These are phyloP conservation scores for Exobasidium cylindrosporum DNA, from an alignment of 1,284 basidiomycete genomes.

Conservation along the genomic window DNA sequence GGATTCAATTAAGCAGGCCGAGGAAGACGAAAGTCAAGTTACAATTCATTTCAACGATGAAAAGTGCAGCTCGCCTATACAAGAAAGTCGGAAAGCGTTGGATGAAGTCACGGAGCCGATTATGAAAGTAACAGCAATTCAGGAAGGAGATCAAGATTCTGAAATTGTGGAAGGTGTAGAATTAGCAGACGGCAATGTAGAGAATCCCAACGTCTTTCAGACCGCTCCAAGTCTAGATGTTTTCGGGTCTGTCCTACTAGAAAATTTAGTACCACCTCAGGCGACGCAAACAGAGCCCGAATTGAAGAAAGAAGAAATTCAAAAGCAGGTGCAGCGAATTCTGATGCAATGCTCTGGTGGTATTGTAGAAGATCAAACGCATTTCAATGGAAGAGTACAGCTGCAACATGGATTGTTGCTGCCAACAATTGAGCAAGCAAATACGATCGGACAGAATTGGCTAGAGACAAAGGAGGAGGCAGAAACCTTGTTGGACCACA, in stretches of 20 bases:
- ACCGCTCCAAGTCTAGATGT: too few species aligned
- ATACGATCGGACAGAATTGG: neutral
- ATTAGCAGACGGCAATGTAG: too few species aligned
- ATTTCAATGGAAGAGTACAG: constrained; percentile 10
- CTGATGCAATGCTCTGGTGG: neutral
- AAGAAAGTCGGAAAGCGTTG: too few species aligned
- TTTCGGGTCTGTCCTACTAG: too few species aligned
- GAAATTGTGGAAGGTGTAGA: too few species aligned
- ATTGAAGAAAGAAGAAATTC: neutral
- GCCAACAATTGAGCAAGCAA: constrained; percentile 5
- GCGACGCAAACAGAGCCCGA: too few species aligned
- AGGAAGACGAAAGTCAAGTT: too few species aligned
- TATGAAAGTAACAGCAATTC: neutral
- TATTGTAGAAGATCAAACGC: constrained; percentile 13
- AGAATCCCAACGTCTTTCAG: too few species aligned
- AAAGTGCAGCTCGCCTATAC: too few species aligned
- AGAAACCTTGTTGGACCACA: neutral
- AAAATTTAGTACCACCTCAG: too few species aligned
- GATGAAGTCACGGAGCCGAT: neutral
- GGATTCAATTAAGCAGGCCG: too few species aligned
- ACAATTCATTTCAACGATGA: too few species aligned
- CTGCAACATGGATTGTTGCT: constrained; percentile 9
- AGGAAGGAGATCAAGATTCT: neutral
- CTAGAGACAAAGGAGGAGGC: neutral
- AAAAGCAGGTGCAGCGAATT: neutral